These are phyloP conservation scores for Hamigera avellanea DNA, from an alignment of 495 filamentous ascomycete genomes.

Conservation along the genomic window DNA sequence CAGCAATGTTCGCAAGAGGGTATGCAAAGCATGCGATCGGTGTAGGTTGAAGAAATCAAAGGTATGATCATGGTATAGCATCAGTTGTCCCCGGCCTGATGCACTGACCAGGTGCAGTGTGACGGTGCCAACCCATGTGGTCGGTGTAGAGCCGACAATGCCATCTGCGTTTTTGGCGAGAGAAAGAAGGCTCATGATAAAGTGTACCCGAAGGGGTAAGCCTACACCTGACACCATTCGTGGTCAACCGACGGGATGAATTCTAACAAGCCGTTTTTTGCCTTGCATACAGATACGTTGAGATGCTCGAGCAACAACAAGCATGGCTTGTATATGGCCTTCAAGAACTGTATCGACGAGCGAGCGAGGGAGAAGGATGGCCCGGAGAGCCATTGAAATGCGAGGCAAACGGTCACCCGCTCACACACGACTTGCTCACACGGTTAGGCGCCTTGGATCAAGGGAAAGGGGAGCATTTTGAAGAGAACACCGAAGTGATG, in stretches of 20 bases:
- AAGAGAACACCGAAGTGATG: constrained; percentile 43
- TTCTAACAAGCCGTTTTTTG: constrained; percentile 5
- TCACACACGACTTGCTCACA: constrained; percentile 55
- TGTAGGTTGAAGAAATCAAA: constrained; percentile 56
- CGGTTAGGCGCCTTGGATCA: constrained; percentile 43
- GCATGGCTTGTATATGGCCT: constrained; percentile 49
- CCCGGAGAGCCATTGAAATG: constrained; percentile 39
- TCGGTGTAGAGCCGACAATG: constrained; percentile 47
- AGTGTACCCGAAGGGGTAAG: constrained; percentile 53
- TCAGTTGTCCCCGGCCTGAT: constrained; percentile 4
- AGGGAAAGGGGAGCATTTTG: constrained; percentile 42
- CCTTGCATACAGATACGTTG: constrained; percentile 42
- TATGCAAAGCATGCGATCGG: constrained; percentile 53
- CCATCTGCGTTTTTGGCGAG: constrained; percentile 51
- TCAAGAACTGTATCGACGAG: constrained; percentile 47
- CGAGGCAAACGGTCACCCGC: constrained; percentile 44
- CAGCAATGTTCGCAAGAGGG: constrained; percentile 40
- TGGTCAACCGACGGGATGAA: neutral
- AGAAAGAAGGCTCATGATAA: constrained; percentile 51
- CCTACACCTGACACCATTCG: constrained; percentile 6
- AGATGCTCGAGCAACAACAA: constrained; percentile 64
- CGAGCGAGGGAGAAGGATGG: constrained; percentile 41
- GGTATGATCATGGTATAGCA: constrained; percentile 25
- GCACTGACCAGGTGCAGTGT: constrained; percentile 34
- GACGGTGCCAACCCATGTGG: constrained; percentile 49